A percentile compares a stretch with the other conserved stretches of the same genome.
Conservation (phyloP, 805 yeast genomes). For the Wickerhamiella australiensis region DNA sequence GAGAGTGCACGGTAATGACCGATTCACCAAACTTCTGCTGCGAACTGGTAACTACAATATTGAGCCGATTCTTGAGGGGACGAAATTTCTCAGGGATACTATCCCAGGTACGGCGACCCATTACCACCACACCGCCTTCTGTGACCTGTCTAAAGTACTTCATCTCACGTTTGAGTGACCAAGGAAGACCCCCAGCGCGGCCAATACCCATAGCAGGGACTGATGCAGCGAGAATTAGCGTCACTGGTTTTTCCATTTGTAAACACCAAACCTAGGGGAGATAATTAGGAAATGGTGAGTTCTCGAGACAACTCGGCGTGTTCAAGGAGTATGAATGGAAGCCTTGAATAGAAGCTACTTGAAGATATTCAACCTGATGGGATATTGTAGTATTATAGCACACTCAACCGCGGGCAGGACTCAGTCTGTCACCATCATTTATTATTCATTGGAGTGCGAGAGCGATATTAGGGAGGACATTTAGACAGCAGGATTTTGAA, state of each 20-base stretch:
- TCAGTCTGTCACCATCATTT: no score
- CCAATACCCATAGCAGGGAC: slow-evolving; percentile 80
- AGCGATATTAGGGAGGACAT: no score
- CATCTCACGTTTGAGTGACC: slow-evolving; percentile 79
- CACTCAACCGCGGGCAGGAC: no score
- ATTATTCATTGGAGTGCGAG: no score
- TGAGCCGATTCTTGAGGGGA: slow-evolving; percentile 65
- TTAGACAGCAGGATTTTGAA: no score
- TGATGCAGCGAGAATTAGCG: slow-evolving; percentile 77
- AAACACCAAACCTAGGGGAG: neutral
- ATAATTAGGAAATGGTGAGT: neutral
- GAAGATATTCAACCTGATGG: no score
- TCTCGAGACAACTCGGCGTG: no score
- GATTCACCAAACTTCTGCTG: slow-evolving; percentile 16
- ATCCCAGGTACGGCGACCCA: slow-evolving; percentile 97
- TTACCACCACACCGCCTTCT: slow-evolving; percentile 45
- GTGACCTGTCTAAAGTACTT: slow-evolving; percentile 73
- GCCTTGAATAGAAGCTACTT: no score
- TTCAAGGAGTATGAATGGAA: no score
- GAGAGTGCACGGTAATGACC: slow-evolving; percentile 33
- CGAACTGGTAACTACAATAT: slow-evolving; percentile 59
- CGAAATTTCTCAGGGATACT: slow-evolving; percentile 76
- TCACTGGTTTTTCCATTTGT: slow-evolving; percentile 24
- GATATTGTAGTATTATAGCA: no score
- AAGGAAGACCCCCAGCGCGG: slow-evolving; percentile 65